phyloP scores from a whole-genome alignment of 2,329 filamentous ascomycete species.

The Fusarium tanahbumbuense region DNA sequence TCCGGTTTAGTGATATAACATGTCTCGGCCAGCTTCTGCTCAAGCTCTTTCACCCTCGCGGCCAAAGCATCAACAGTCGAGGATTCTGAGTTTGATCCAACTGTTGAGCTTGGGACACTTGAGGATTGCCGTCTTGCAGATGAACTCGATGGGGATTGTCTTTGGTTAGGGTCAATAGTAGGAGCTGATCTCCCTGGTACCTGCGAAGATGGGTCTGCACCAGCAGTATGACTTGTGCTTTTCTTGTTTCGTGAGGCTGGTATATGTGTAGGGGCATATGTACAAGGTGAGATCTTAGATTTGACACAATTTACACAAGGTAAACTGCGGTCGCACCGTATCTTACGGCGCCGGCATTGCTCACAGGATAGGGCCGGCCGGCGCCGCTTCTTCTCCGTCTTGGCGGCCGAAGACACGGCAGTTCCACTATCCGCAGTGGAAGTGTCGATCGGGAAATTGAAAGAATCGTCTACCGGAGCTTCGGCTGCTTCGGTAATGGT shows the following conservation, averaged over 20 bases:
- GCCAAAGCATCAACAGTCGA: constrained; percentile 51
- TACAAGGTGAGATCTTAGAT: constrained; percentile 65
- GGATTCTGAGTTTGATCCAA: constrained; percentile 43
- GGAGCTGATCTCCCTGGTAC: constrained; percentile 40
- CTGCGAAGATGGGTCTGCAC: constrained; percentile 17
- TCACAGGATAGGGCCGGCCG: constrained; percentile 63
- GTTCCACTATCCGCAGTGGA: constrained; percentile 7
- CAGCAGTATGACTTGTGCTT: constrained; percentile 1
- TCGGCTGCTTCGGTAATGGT: background rate
- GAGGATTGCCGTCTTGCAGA: constrained; percentile 25
- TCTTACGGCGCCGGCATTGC: constrained; percentile 70
- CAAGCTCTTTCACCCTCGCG: constrained; percentile 56
- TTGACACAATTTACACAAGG: constrained; percentile 71
- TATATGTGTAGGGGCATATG: constrained; percentile 58
- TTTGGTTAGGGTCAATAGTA: constrained; percentile 6
- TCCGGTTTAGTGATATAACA: constrained; percentile 41
- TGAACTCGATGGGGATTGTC: constrained; percentile 4
- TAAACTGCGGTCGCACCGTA: constrained; percentile 68
- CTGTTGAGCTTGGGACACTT: constrained; percentile 44
- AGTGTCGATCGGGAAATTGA: constrained; percentile 2
- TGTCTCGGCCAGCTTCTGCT: constrained; percentile 54
- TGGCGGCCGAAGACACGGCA: constrained; percentile 22
- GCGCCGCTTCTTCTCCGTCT: constrained; percentile 53
- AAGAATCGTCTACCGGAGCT: constrained; percentile 3
- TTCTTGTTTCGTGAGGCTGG: constrained; percentile 47